Percentiles rank a stretch among this genome's conserved stretches.
Conservation (phyloP, 768 basidiomycete species). For the Clathrus columnatus region DNA sequence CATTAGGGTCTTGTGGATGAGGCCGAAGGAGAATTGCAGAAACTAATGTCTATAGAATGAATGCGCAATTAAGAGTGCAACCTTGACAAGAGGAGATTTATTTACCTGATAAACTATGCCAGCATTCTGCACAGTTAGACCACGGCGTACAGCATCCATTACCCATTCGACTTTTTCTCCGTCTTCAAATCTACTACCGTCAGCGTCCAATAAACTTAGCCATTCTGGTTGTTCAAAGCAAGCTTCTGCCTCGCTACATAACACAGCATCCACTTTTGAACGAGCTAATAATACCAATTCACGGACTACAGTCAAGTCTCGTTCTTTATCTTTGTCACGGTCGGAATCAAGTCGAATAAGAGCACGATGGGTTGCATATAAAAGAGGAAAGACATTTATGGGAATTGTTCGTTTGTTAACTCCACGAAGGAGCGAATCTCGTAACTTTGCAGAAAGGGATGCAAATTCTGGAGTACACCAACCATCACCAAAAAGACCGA, state of each 20-base stretch:
- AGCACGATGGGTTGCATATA: conserved; percentile 60
- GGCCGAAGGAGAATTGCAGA: conserved; percentile 63
- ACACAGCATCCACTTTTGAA: conserved; percentile 50
- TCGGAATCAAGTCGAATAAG: conserved; percentile 22
- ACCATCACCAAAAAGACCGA: conserved; percentile 79
- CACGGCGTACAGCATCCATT: conserved; percentile 54
- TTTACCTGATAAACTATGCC: conserved; percentile 72
- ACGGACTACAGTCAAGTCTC: conserved; percentile 44
- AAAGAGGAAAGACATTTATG: conserved; percentile 54
- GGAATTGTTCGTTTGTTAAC: conserved; percentile 62
- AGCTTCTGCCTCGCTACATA: conserved; percentile 49
- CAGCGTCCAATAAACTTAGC: conserved; percentile 62
- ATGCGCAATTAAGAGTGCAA: conserved; percentile 5
- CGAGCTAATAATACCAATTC: conserved; percentile 63
- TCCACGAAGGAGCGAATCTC: conserved; percentile 64
- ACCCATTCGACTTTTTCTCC: conserved; percentile 70
- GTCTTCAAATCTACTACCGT: conserved; percentile 57
- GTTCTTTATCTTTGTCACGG: conserved; percentile 42
- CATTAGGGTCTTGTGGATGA: conserved; percentile 46
- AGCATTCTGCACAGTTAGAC: conserved; percentile 57
- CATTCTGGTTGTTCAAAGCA: conserved; percentile 67
- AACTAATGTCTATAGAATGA: conserved; percentile 51
- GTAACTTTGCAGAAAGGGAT: conserved; percentile 50
- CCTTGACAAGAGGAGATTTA: conserved; percentile 12
- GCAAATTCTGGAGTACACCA: conserved; percentile 86